Evolutionary conservation across 2,329 filamentous ascomycete genomes (phyloP), one percentile per base, ranked within the genome.

Genomic region (Scorias spongiosa): DNA sequence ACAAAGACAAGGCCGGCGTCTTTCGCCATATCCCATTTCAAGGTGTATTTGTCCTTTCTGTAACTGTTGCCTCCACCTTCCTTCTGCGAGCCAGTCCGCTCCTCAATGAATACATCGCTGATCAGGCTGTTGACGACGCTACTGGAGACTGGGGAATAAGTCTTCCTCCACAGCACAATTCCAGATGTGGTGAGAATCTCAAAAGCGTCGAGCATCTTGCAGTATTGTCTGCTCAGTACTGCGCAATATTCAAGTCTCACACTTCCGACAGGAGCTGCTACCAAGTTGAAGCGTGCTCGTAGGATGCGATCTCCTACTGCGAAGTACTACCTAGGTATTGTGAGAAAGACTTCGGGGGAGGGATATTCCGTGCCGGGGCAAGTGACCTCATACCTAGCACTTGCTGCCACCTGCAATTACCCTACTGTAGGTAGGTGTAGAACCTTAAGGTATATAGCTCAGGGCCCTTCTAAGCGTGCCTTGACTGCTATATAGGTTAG

Each of bases 1-100:
- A 96, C 89, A 64, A 98, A 98, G 51, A 98, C 93, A 51, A 98
- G 67, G 36, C 88, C 87, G 43, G 96, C 69, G 59, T 98, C 91
- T 66, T 95, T 96, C 43, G 82, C 81, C 30, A 84, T 78, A 4
- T 86, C 87, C 84, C 89, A 98, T 67, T 91, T 93, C 53, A 98
- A 63, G 0, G 87, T 96, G 60, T 96, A 93, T 53, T 93, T 87
- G 54, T 96, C 91, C 57, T 84, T 83, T 64, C 78, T 85, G 67
- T 91, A 98, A 0, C 80, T 73, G 12, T 84, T 76, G 53, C 85
- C 85, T 42, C 66, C 69, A 12, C 75, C 68, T 42, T 78, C 70
- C 44, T 75, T 69, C 43, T 74, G 70, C 42, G 71, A 71, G 29
- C 66, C 66, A 14, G 69, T 64, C 63, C 84, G 88, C 69, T 95